Evolutionary conservation across 2,329 filamentous ascomycete genomes (phyloP).

Genomic region (Sporothrix humicola): DNA sequence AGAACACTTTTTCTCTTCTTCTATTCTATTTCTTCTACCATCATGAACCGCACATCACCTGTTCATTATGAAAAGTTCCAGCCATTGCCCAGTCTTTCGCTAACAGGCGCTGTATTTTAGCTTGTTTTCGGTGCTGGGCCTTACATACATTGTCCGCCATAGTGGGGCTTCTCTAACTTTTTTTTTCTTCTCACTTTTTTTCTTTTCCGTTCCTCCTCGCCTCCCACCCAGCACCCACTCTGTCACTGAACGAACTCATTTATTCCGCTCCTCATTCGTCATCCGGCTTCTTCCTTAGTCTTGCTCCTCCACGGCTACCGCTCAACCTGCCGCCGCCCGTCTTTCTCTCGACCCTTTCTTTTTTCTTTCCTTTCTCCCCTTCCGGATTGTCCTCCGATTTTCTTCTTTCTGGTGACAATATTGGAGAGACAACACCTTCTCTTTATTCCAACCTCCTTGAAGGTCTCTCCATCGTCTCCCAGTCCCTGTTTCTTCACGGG

Average conservation of each 20-base stretch:
- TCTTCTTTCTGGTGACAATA: slow-evolving; percentile 6
- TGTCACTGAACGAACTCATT: slow-evolving; percentile 24
- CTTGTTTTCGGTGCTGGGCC: slow-evolving; percentile 24
- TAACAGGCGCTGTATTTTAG: slow-evolving; percentile 21
- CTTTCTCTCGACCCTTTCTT: slow-evolving; percentile 24
- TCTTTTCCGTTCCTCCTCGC: slow-evolving; percentile 16
- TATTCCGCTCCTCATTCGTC: slow-evolving; percentile 34
- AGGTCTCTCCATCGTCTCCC: slow-evolving; percentile 23
- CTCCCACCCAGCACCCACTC: slow-evolving; percentile 20
- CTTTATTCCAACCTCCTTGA: slow-evolving; percentile 17
- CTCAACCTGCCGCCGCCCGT: slow-evolving; percentile 12
- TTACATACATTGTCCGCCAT: slow-evolving; percentile 8
- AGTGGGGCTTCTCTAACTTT: slow-evolving; percentile 24
- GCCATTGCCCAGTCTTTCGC: neutral
- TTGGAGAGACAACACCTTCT: slow-evolving; percentile 24
- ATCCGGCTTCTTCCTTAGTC: slow-evolving; percentile 35
- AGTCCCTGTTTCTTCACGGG: neutral
- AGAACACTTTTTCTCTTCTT: neutral
- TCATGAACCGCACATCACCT: too few relatives aligned
- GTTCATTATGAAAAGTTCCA: neutral
- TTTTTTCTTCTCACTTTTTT: slow-evolving; percentile 23
- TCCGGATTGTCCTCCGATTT: slow-evolving; percentile 5
- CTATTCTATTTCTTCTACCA: neutral
- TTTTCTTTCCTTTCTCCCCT: neutral
- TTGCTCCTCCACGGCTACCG: slow-evolving; percentile 18